Evolutionary conservation across 768 basidiomycete genomes (phyloP), one percentile per base, ranked within the genome.

Genomic region (Botryobasidium botryosum): DNA sequence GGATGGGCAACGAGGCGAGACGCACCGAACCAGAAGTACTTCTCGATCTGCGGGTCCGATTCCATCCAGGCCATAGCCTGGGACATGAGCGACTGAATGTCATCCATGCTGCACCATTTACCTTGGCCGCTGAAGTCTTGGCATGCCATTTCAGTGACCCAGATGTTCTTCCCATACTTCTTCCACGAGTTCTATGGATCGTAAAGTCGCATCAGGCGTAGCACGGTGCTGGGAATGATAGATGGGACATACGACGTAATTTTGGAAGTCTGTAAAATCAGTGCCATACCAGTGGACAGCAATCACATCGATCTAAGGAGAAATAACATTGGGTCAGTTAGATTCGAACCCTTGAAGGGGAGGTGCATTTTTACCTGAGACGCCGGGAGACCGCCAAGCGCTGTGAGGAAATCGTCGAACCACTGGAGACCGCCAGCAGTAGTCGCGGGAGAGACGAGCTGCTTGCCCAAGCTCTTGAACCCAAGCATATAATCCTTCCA

Each of bases 241-340:
- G 53, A 85, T 61, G 24, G 60, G 58, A 45, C n/a, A 52, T 6
- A 53, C 52, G 40, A 78, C 57, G 59, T 75, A 78, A 10, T 46
- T n/a, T 43, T 72, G 66, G 55, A 87, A 68, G 7, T 63, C 64
- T 0, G 63, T 40, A 2, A 68, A 49, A 12, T 61, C 47, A 12
- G 63, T 70, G 41, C 70, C 75, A 57, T 94, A 92, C 57, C 63
- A 77, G 57, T 94, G 90, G 41, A 77, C 42, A 37, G 74, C 72
- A 2, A 79, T 42, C 18, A 48, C 59, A 55, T 76, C 68, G 39
- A 81, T 40, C 79, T 83, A 45, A 18, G 26, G 3, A n/a, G 33
- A 45, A 18, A 37, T 8, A 4, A 26, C 32, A n/a, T n/a, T n/a
- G n/a, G n/a, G n/a, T n/a, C n/a, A n/a, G n/a, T n/a, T n/a, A n/a